phyloP scores from a whole-genome alignment of 1,284 basidiomycete genomes.

The Heterobasidion irregulare region DNA sequence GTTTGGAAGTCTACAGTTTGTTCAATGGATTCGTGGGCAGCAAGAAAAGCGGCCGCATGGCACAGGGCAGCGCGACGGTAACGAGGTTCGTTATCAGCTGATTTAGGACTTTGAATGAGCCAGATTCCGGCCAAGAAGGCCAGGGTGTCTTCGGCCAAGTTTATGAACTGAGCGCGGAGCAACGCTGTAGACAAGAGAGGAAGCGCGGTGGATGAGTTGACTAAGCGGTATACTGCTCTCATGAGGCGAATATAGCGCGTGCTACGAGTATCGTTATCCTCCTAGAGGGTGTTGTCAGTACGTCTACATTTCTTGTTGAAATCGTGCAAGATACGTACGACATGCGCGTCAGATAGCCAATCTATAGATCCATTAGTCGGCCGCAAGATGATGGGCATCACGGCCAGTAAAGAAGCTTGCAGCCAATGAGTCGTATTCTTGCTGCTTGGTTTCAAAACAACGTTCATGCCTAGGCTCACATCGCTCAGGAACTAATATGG shows the following conservation, averaged over 20 bases:
- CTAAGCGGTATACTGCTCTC: slow-evolving; percentile 54
- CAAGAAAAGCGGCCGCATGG: slow-evolving; percentile 71
- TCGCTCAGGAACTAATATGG: slow-evolving; percentile 32
- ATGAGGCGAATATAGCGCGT: slow-evolving; percentile 45
- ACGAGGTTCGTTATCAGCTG: slow-evolving; percentile 18
- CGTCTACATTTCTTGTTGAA: slow-evolving; percentile 1
- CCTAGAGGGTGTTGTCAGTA: slow-evolving; percentile 7
- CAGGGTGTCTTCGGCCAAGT: slow-evolving; percentile 65
- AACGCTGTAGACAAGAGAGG: slow-evolving; percentile 44
- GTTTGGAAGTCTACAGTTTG: slow-evolving; percentile 80
- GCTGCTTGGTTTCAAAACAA: slow-evolving; percentile 53
- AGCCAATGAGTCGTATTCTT: slow-evolving; percentile 43
- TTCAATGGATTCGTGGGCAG: slow-evolving; percentile 49
- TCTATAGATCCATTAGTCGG: slow-evolving; percentile 34
- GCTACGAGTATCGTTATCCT: slow-evolving; percentile 19
- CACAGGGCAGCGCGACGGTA: slow-evolving; percentile 39
- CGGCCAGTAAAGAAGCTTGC: slow-evolving; percentile 44
- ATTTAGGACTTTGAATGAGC: slow-evolving; percentile 25
- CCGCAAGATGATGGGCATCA: slow-evolving; percentile 38
- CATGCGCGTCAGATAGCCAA: slow-evolving; percentile 33
- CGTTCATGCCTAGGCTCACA: slow-evolving; percentile 32
- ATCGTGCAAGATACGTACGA: slow-evolving; percentile 19
- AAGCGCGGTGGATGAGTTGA: slow-evolving; percentile 39
- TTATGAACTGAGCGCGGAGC: slow-evolving; percentile 60
- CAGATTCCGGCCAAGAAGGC: slow-evolving; percentile 75